phyloP scores from a whole-genome alignment of 2,329 filamentous ascomycete genomes.

The Venturia aucupariae region DNA sequence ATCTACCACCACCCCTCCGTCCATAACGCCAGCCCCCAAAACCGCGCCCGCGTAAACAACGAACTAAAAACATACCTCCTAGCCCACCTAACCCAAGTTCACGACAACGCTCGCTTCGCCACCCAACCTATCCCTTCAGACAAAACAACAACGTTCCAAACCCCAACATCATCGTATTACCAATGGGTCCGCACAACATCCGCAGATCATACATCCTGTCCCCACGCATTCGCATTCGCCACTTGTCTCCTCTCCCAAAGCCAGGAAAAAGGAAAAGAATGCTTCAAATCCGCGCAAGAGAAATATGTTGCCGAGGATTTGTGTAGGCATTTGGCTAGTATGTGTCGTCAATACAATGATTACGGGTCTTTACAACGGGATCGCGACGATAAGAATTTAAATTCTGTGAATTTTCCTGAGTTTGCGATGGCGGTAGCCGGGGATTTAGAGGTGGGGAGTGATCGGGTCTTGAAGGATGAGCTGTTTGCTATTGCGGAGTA shows the following conservation, averaged over 20 bases:
- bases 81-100: background rate
- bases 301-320: constrained; percentile 19
- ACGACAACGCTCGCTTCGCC: background rate
- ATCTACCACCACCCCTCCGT: background rate
- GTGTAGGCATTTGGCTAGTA: constrained; percentile 19
- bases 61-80: background rate
- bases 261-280: background rate
- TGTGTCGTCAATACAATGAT: constrained; percentile 25
- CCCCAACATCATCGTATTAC: background rate
- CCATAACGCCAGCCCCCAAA: background rate
- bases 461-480: background rate
- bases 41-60: background rate
- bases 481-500: background rate
- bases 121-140: background rate
- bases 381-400: constrained; percentile 19
- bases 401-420: background rate
- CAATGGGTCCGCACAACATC: background rate
- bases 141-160: background rate
- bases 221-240: background rate
- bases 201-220: background rate
- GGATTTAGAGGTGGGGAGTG: background rate
- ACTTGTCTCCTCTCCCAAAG: background rate
- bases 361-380: constrained; percentile 21
- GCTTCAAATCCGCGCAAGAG: constrained; percentile 13
- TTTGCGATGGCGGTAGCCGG: no score